These are phyloP conservation scores for Vanrija pseudolonga DNA, from an alignment of 1,284 basidiomycete species.

Conservation along the genomic window DNA sequence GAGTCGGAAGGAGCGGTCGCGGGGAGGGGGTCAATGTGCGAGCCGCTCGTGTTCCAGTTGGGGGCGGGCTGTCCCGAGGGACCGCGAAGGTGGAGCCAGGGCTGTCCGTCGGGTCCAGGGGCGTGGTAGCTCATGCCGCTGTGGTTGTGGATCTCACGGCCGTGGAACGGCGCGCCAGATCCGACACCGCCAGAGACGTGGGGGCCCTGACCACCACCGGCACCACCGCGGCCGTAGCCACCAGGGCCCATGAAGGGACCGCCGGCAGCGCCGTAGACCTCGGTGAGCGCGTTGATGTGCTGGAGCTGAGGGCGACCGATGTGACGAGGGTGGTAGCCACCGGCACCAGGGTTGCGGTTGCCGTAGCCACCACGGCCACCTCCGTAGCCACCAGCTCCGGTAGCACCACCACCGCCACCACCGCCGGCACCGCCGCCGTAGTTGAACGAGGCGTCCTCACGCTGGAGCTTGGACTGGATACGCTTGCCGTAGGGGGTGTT, in stretches of 20 bases:
- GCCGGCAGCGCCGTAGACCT: constrained; percentile 46
- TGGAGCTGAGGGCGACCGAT: constrained; percentile 48
- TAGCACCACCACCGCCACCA: constrained; percentile 49
- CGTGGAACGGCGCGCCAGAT: constrained; percentile 13
- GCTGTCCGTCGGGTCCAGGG: constrained; percentile 45
- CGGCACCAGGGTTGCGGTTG: constrained; percentile 18
- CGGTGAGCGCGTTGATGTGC: constrained; percentile 50
- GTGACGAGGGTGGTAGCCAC: constrained; percentile 41
- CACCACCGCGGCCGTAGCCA: constrained; percentile 23
- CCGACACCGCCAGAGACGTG: no score
- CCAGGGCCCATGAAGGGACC: constrained; percentile 36
- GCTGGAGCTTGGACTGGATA: constrained; percentile 93
- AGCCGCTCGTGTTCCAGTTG: constrained; percentile 28
- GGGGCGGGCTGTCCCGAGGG: constrained; percentile 36
- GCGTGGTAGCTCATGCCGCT: constrained; percentile 45
- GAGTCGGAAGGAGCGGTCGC: constrained; percentile 18
- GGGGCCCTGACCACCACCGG: constrained; percentile 2
- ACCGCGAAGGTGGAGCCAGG: constrained; percentile 46
- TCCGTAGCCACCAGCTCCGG: constrained; percentile 44
- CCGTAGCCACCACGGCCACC: constrained; percentile 25
- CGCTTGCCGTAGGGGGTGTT: constrained; percentile 98
- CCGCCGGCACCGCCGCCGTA: constrained; percentile 49
- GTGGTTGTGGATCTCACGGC: constrained; percentile 32
- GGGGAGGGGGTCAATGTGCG: constrained; percentile 19
- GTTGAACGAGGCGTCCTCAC: constrained; percentile 66